These are phyloP conservation scores for Lasiodiplodia theobromae DNA, from an alignment of 2,329 filamentous ascomycete genomes.

Conservation along the genomic window DNA sequence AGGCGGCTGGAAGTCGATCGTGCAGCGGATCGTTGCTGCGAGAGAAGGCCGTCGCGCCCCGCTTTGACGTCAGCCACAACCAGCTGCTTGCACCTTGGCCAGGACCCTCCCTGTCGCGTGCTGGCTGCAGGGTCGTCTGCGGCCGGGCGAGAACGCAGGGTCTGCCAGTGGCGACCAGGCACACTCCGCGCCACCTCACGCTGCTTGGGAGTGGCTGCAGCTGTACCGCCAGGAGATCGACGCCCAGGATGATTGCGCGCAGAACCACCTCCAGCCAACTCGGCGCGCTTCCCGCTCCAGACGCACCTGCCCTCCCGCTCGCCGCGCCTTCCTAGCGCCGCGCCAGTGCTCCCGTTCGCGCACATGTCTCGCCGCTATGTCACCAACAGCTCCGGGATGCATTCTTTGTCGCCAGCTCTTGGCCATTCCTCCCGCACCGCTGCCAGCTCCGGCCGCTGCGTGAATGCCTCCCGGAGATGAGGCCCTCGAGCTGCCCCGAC, in stretches of 20 bases:
- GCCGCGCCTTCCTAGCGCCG: neutral
- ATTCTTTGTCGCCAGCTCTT: constrained; percentile 1
- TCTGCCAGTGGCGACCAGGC: neutral
- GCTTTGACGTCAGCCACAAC: too few relatives aligned
- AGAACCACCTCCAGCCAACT: neutral
- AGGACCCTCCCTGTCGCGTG: neutral
- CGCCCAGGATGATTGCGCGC: constrained; percentile 9
- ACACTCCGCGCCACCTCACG: neutral
- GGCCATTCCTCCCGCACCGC: neutral
- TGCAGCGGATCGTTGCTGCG: neutral
- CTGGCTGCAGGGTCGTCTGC: neutral
- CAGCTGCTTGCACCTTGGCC: neutral
- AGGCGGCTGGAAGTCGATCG: constrained; percentile 18
- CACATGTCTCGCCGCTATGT: constrained; percentile 8
- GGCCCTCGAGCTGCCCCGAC: neutral
- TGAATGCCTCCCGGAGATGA: neutral
- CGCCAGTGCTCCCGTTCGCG: neutral
- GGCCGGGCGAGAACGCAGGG: neutral
- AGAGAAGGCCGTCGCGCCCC: too few relatives aligned
- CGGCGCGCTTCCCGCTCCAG: neutral
- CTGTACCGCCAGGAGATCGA: constrained; percentile 5
- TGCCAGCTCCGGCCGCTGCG: neutral
- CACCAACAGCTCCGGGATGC: neutral
- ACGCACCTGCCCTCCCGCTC: neutral
- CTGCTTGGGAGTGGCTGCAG: neutral